Percentiles rank a stretch among this genome's conserved stretches.
These are phyloP conservation scores for Eucalyptus cloeziana DNA, from an alignment of 345 rosid species.

Conservation along the genomic window DNA sequence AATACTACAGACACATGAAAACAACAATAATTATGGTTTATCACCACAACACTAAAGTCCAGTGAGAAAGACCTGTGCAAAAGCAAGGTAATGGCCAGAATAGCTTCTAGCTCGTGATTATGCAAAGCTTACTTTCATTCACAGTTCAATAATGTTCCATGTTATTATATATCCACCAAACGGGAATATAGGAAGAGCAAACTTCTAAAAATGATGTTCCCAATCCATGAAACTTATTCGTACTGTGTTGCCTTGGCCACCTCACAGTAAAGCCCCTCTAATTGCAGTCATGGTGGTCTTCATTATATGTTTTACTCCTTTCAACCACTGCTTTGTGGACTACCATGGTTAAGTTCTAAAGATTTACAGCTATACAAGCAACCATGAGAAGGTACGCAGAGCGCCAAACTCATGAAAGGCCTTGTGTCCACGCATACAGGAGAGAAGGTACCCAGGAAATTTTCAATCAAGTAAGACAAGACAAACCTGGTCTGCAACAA, in stretches of 20 bases:
- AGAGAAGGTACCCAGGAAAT: background rate
- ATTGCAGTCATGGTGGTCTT: background rate
- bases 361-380: background rate
- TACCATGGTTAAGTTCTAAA: background rate
- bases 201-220: background rate
- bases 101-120: background rate
- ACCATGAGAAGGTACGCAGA: background rate
- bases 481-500: constrained; percentile 88
- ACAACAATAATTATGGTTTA: background rate
- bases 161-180: background rate
- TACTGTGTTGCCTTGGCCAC: background rate
- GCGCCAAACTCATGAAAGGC: background rate
- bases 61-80: background rate
- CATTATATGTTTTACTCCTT: background rate
- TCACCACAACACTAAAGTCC: background rate
- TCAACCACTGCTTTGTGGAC: background rate
- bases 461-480: background rate
- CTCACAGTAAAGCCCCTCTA: background rate
- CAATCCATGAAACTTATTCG: background rate
- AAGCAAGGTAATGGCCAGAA: background rate
- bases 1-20: background rate
- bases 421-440: background rate
- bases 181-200: background rate
- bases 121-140: background rate
- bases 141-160: background rate